phyloP scores from a whole-genome alignment of 1,284 basidiomycete species.

The Cutaneotrichosporon mucoides region DNA sequence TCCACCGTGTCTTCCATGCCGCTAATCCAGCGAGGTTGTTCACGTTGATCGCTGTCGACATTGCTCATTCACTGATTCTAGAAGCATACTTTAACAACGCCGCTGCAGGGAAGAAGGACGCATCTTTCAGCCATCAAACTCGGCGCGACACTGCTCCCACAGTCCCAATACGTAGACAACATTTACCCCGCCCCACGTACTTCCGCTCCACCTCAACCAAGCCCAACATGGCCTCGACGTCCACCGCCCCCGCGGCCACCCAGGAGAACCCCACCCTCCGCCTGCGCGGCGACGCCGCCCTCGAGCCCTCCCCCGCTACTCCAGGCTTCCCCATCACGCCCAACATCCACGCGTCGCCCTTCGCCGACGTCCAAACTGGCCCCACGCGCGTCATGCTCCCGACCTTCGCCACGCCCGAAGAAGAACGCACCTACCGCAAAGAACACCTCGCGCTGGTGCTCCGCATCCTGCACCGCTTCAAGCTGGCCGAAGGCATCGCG shows the following conservation, averaged over 20 bases:
- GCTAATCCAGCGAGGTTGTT: no score
- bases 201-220: not conserved
- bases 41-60: no score
- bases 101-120: no score
- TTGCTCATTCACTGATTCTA: no score
- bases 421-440: slow-evolving; percentile 38
- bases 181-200: no score
- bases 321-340: slow-evolving; percentile 30
- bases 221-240: not conserved
- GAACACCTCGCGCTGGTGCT: slow-evolving; percentile 43
- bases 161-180: no score
- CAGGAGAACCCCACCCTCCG: slow-evolving; percentile 10
- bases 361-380: slow-evolving; percentile 33
- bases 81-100: no score
- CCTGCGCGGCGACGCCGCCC: slow-evolving; percentile 8
- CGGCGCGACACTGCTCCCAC: no score
- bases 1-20: no score
- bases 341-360: slow-evolving; percentile 30
- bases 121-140: no score
- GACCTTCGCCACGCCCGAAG: slow-evolving; percentile 25
- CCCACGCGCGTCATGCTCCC: slow-evolving; percentile 34
- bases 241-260: slow-evolving; percentile 2
- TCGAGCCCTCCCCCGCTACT: slow-evolving; percentile 9
- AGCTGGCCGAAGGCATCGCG: slow-evolving; percentile 38
- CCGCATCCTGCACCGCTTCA: slow-evolving; percentile 34